Base-by-base conservation (phyloP, 2,329 filamentous ascomycete species). In the Ophiostoma sp. region DNA sequence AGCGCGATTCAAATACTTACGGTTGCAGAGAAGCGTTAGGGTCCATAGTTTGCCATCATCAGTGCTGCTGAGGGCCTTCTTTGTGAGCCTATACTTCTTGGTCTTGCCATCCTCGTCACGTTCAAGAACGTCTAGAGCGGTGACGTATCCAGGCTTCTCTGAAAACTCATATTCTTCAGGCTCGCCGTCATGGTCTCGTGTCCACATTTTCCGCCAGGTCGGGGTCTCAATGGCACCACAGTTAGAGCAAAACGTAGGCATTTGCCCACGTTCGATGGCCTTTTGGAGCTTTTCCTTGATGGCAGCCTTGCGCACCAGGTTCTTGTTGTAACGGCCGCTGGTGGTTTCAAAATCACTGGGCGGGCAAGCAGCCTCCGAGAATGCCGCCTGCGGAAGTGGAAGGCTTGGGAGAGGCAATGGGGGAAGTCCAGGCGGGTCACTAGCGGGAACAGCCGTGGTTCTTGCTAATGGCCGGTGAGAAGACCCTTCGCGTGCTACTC, bases 221-320 rank as follows among this genome's bases (percentile, higher is more conserved):
- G 94, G 92, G 0, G 95, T 99, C 76, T 98, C 92, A 71, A 99
- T 96, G 7, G 93, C 91, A 6, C 95, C 95, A 76, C 95, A 99
- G 76, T 98, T 97, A 73, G 87, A 87, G 78, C 95, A 99, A 76
- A 90, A 98, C 0, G 90, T 90, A 0, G 95, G 95, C 83, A 94
- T 90, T 74, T 93, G 87, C 5, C 95, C 95, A 69, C 88, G 87
- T n/a, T 85, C 84, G 69, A 98, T 89, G 0, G 87, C 88, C 54
- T 82, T 81, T 73, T 89, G 84, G 1, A 90, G 77, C 60, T 84
- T 84, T 72, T 88, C 84, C 75, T 83, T 85, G 74, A 88, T 87
- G 2, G 85, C 81, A 64, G 84, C 81, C 74, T 91, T 91, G 76
- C 88, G 87, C 2, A 87, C 84, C 31, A 82, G 78, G 81, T 90